Conservation (phyloP, 2,329 filamentous ascomycete genomes). For the Zopfia rhizophila region DNA sequence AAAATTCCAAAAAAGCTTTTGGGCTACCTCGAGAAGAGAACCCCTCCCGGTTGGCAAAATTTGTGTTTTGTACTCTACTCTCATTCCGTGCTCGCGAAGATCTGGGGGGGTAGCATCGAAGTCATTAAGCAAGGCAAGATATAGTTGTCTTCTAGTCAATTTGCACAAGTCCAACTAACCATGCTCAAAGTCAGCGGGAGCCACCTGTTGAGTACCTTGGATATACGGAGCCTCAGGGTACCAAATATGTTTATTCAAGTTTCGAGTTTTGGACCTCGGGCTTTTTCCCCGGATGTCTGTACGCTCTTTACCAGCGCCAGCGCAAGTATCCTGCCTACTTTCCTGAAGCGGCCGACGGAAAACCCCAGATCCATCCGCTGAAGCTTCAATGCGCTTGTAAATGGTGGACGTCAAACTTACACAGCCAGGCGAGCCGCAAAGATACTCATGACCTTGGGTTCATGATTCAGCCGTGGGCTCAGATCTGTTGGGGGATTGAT, state of each 20-base stretch:
- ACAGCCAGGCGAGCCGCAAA: constrained; percentile 43
- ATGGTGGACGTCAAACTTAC: constrained; percentile 55
- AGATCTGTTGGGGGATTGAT: constrained; percentile 49
- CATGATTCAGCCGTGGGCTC: constrained; percentile 55
- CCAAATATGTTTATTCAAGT: constrained; percentile 53
- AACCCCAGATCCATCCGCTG: neutral
- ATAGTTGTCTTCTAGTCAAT: too few relatives aligned
- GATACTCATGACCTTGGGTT: constrained; percentile 57
- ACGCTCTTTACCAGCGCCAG: constrained; percentile 51
- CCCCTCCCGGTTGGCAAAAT: too few relatives aligned
- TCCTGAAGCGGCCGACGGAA: neutral
- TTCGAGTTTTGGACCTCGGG: constrained; percentile 59
- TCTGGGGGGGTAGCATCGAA: too few relatives aligned
- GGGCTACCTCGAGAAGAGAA: too few relatives aligned
- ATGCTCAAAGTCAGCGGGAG: too few relatives aligned
- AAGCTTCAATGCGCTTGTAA: constrained; percentile 44
- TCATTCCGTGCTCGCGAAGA: too few relatives aligned
- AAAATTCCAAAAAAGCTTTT: too few relatives aligned
- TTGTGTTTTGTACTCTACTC: too few relatives aligned
- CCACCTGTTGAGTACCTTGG: constrained; percentile 46
- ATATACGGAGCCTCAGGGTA: constrained; percentile 51
- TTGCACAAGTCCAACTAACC: too few relatives aligned
- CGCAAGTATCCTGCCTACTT: constrained; percentile 28
- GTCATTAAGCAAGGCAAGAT: too few relatives aligned
- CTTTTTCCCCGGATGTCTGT: constrained; percentile 59